These are phyloP conservation scores for Diplodia intermedia DNA, from an alignment of 2,329 filamentous ascomycete species.

Conservation along the genomic window DNA sequence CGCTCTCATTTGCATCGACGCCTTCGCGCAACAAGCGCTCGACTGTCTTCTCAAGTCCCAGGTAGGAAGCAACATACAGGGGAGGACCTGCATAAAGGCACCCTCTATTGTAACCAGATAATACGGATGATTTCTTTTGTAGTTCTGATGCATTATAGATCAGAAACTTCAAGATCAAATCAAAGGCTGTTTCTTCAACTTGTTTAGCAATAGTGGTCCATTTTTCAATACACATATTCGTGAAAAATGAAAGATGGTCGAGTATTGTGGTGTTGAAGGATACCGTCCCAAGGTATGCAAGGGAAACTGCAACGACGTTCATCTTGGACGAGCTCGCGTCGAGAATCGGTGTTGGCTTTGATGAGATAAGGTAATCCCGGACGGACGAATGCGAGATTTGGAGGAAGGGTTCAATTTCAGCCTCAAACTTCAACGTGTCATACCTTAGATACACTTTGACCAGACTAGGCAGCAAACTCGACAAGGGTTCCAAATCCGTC, in stretches of 20 bases:
- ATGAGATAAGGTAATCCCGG: background rate
- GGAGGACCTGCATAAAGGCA: background rate
- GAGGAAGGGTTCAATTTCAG: background rate
- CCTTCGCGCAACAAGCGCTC: too few species aligned
- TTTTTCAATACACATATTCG: too few species aligned
- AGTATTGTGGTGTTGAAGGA: too few species aligned
- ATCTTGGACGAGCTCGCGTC: background rate
- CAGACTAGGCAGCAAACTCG: background rate
- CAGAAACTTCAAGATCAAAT: background rate
- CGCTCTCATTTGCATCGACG: too few species aligned
- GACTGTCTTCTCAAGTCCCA: background rate
- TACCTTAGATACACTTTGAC: background rate
- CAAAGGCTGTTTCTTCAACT: background rate
- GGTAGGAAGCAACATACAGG: background rate
- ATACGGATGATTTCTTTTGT: background rate
- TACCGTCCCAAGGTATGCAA: background rate
- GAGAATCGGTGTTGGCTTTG: too few species aligned
- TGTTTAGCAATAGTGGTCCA: background rate
- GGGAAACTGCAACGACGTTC: background rate
- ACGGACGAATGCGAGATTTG: conserved; percentile 1
- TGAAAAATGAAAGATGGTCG: too few species aligned
- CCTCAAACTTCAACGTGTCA: too few species aligned
- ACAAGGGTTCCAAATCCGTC: background rate
- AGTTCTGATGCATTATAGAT: background rate
- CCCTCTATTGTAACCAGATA: too few species aligned